Conservation (phyloP, 352 stramenopile species). For the Thraustochytrium striatum region DNA sequence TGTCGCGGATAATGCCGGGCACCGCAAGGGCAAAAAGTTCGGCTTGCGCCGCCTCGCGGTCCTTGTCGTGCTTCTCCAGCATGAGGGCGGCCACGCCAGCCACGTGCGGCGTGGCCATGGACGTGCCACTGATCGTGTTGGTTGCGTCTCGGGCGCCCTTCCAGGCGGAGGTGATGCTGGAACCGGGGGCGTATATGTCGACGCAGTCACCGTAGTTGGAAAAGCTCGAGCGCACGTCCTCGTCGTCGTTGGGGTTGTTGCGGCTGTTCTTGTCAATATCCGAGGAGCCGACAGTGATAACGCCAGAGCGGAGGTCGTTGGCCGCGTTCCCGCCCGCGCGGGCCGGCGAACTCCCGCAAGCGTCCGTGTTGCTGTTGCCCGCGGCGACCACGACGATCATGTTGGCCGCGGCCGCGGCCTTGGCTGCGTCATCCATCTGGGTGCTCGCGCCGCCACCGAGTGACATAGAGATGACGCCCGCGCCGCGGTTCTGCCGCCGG, state of each 20-base stretch:
- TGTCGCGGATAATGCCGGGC: no score
- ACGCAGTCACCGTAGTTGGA: constrained; percentile 46
- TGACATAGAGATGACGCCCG: constrained; percentile 16
- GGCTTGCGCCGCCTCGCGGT: neutral
- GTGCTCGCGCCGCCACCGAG: constrained; percentile 9
- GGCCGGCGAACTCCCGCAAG: constrained; percentile 43
- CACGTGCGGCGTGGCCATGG: constrained; percentile 48
- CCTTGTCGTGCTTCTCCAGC: constrained; percentile 32
- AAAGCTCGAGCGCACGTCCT: no score
- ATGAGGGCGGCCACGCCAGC: constrained; percentile 30
- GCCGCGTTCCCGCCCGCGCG: neutral
- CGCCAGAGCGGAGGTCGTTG: neutral
- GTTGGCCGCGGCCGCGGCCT: constrained; percentile 17
- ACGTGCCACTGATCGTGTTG: constrained; percentile 42
- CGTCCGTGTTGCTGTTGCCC: constrained; percentile 40
- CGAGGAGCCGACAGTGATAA: constrained; percentile 47
- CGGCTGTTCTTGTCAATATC: neutral
- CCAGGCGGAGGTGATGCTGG: constrained; percentile 36
- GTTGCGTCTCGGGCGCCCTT: neutral
- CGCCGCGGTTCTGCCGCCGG: no score
- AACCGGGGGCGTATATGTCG: constrained; percentile 44
- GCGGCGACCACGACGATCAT: constrained; percentile 48
- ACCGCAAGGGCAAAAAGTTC: neutral
- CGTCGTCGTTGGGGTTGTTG: no score
- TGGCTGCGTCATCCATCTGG: constrained; percentile 43